Percentiles rank a stretch among this genome's conserved stretches.
Conservation (phyloP, 106 monocot species). For the Dendrobium officinale region DNA sequence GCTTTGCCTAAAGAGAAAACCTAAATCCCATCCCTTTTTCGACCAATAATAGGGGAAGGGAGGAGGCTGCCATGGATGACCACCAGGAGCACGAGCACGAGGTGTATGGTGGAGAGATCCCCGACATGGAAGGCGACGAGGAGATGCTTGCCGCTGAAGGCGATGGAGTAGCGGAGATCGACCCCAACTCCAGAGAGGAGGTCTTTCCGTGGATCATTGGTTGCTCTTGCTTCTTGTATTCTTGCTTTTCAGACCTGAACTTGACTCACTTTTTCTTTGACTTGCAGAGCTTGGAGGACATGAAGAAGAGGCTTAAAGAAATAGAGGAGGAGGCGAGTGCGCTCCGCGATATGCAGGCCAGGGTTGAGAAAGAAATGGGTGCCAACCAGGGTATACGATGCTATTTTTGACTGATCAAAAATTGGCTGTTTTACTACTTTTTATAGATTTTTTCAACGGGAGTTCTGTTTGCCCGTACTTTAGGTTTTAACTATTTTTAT, state of each 20-base stretch:
- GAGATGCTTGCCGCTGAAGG: background rate
- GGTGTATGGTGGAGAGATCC: slow-evolving; percentile 11
- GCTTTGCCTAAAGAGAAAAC: no score
- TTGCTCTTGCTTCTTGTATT: background rate
- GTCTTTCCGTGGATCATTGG: background rate
- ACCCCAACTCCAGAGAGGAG: background rate
- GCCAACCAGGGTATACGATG: background rate
- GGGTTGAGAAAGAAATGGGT: slow-evolving; percentile 84
- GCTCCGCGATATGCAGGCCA: slow-evolving; percentile 88
- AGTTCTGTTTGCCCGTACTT: background rate
- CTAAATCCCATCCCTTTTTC: background rate
- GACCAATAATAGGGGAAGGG: background rate
- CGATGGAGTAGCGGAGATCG: background rate
- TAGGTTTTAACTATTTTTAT: background rate
- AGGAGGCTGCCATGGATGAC: background rate
- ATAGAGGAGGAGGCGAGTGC: slow-evolving; percentile 87
- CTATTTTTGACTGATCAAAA: background rate
- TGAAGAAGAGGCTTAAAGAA: slow-evolving; percentile 83
- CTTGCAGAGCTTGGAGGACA: slow-evolving; percentile 67
- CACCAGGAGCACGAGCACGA: slow-evolving; percentile 7
- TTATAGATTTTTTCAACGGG: background rate
- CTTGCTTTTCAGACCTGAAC: background rate
- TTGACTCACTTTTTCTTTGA: background rate
- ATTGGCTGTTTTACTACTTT: background rate
- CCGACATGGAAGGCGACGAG: slow-evolving; percentile 5